phyloP scores from a whole-genome alignment of 371 early-diverging fungal species.

The Blastocladiella emersonii region DNA sequence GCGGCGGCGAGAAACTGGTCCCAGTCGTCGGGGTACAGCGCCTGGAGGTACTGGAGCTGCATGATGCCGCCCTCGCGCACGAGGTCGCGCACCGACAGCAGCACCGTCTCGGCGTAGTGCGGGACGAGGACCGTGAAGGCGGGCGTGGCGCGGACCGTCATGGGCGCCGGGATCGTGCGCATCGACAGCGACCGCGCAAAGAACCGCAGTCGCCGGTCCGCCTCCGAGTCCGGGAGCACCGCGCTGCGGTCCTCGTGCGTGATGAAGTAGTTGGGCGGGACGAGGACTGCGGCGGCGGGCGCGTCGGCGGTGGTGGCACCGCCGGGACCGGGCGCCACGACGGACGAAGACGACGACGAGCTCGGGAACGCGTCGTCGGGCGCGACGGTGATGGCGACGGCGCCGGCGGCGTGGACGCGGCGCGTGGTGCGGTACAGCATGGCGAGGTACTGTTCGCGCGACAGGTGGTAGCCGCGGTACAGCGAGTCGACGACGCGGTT shows the following conservation, averaged over 20 bases:
- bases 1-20: constrained; percentile 63
- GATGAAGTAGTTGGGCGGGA: constrained; percentile 69
- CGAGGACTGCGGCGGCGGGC: constrained; percentile 18
- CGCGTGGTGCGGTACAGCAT: constrained; percentile 71
- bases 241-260: constrained; percentile 68
- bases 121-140: constrained; percentile 70
- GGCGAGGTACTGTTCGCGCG: constrained; percentile 59
- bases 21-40: constrained; percentile 73
- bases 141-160: constrained; percentile 72
- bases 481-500: constrained; percentile 75
- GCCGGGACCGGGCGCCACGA: too few species aligned
- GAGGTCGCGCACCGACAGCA: constrained; percentile 66
- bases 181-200: constrained; percentile 81
- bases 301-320: too few species aligned
- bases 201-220: constrained; percentile 71
- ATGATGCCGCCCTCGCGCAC: constrained; percentile 48
- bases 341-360: too few species aligned
- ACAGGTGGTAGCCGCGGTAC: constrained; percentile 72
- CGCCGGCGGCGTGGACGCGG: too few species aligned
- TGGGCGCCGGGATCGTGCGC: constrained; percentile 62
- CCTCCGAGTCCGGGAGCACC: constrained; percentile 59
- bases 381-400: too few species aligned
- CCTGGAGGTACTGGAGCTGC: constrained; percentile 65
- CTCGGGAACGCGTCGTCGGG: background rate
- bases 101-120: constrained; percentile 77